These are phyloP conservation scores for Neurospora sp. DNA, from an alignment of 495 filamentous ascomycete species.

Conservation along the genomic window DNA sequence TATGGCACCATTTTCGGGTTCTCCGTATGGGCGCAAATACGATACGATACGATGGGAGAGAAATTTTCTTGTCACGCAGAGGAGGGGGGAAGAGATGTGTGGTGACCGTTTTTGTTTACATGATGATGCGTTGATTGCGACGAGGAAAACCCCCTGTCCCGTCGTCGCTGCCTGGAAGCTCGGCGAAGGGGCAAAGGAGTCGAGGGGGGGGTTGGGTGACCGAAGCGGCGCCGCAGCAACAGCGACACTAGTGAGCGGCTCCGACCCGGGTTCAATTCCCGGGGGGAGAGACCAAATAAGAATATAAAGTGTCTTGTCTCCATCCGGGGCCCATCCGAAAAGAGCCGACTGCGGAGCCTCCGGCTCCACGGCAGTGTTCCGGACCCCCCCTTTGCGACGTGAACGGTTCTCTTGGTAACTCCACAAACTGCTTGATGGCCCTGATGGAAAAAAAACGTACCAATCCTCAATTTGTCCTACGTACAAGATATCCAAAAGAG, in stretches of 20 bases:
- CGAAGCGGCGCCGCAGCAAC: background rate
- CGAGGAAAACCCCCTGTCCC: background rate
- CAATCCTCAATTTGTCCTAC: background rate
- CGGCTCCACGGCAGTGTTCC: background rate
- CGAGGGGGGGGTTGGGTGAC: background rate
- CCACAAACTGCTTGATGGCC: background rate
- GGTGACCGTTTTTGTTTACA: background rate
- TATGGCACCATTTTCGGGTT: background rate
- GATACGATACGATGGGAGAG: background rate
- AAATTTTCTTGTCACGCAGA: background rate
- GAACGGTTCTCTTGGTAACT: background rate
- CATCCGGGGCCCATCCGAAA: background rate
- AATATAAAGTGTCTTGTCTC: background rate
- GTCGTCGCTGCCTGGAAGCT: background rate
- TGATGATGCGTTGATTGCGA: background rate
- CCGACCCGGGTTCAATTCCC: background rate
- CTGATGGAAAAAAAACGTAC: background rate
- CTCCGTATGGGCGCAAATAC: background rate
- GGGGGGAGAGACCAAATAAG: background rate
- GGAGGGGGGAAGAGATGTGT: background rate
- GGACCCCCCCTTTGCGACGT: background rate
- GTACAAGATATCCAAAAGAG: background rate
- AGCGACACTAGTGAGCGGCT: background rate
- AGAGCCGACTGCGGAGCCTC: background rate
- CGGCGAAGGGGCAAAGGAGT: background rate